Percentiles rank a stretch among this genome's conserved stretches.
Evolutionary conservation across 805 yeast genomes (phyloP).

Genomic region (Priceomyces carsonii): DNA sequence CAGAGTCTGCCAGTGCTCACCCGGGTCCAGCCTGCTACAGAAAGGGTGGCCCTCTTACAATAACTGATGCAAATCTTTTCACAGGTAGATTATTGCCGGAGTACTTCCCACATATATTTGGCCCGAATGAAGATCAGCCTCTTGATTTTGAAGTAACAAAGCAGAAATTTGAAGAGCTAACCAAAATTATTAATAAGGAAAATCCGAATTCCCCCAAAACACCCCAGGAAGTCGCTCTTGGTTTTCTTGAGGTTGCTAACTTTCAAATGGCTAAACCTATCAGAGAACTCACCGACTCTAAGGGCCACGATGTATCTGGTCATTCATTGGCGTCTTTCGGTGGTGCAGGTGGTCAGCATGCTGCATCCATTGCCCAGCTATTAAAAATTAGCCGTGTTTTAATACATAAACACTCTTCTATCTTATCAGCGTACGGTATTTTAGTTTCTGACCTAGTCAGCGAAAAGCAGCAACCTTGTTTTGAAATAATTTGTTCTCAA

Average conservation of each 20-base stretch:
- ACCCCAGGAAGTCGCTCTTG: slow-evolving; percentile 72
- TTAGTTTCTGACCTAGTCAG: slow-evolving; percentile 82
- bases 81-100: slow-evolving; percentile 73
- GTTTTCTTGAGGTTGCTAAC: slow-evolving; percentile 80
- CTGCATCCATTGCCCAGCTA: slow-evolving; percentile 70
- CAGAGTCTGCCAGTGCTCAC: slow-evolving; percentile 82
- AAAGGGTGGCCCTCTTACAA: slow-evolving; percentile 76
- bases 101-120: slow-evolving; percentile 78
- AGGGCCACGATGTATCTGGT: slow-evolving; percentile 64
- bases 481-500: slow-evolving; percentile 36
- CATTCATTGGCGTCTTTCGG: slow-evolving; percentile 85
- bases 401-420: slow-evolving; percentile 80
- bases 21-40: slow-evolving; percentile 90
- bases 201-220: slow-evolving; percentile 45
- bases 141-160: slow-evolving; percentile 58
- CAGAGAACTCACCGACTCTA: slow-evolving; percentile 80
- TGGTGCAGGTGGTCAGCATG: slow-evolving; percentile 94
- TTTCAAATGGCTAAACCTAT: slow-evolving; percentile 92
- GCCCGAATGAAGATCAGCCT: slow-evolving; percentile 73
- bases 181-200: slow-evolving; percentile 56
- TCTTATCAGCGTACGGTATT: slow-evolving; percentile 86
- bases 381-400: slow-evolving; percentile 69
- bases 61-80: slow-evolving; percentile 79
- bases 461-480: slow-evolving; percentile 75
- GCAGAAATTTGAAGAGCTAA: slow-evolving; percentile 51